Evolutionary conservation across 75 land plant species (phyloP).

Genomic region (Pinus albicaulis): DNA sequence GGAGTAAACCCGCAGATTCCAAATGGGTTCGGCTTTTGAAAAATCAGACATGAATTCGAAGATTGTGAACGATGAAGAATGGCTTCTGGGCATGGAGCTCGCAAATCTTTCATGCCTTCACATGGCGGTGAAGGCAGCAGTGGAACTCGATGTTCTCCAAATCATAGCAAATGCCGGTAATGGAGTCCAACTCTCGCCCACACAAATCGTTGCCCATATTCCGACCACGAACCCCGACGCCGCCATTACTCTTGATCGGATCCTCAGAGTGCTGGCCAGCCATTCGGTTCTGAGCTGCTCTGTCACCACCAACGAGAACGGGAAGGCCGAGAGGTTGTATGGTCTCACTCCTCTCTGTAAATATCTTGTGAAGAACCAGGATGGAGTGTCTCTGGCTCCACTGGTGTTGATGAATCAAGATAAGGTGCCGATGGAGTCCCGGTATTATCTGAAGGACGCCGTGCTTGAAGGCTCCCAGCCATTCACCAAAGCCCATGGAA

Average conservation of each 20-base stretch:
- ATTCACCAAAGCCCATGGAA: conserved; percentile 30
- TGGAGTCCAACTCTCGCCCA: conserved; percentile 10
- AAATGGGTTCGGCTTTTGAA: no score
- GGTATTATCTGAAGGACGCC: conserved; percentile 22
- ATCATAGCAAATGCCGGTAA: conserved; percentile 12
- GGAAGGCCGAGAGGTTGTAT: conserved; percentile 17
- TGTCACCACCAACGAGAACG: not conserved
- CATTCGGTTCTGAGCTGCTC: conserved; percentile 28
- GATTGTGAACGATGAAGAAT: not conserved
- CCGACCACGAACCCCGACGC: conserved; percentile 9
- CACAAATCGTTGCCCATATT: conserved; percentile 17
- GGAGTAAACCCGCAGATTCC: no score
- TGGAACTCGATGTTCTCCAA: conserved; percentile 25
- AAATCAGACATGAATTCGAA: no score
- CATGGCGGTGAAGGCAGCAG: conserved; percentile 25
- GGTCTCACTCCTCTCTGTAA: conserved; percentile 24
- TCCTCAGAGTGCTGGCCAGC: conserved; percentile 23
- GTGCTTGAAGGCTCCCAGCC: conserved; percentile 21
- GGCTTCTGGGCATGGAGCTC: conserved; percentile 10
- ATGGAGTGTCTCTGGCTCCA: conserved; percentile 28
- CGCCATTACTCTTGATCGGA: conserved; percentile 12
- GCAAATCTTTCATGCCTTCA: conserved; percentile 14
- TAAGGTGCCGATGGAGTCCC: conserved; percentile 23
- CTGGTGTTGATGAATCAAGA: conserved; percentile 16
- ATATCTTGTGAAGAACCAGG: conserved; percentile 14